phyloP scores from a whole-genome alignment of 225 moss, liverwort and hornwort species.

The Rhytidiadelphus loreus region DNA sequence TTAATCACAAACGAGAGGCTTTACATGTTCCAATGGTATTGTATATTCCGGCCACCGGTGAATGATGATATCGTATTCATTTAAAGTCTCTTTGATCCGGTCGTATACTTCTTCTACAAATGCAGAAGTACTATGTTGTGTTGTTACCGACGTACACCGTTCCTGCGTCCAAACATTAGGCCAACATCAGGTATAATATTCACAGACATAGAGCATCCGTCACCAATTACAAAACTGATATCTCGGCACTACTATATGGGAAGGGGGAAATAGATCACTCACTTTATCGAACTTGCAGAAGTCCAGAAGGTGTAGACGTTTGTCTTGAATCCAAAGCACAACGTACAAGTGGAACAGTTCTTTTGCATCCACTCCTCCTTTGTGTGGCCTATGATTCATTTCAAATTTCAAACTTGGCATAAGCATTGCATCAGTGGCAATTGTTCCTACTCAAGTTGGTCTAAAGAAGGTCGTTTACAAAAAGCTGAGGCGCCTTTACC shows the following conservation, averaged over 20 bases:
- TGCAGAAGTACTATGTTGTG: slow-evolving; percentile 75
- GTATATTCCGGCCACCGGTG: slow-evolving; percentile 98
- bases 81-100: slow-evolving; percentile 78
- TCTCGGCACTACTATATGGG: too few species aligned
- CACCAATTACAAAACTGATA: not conserved
- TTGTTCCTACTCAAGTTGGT: not conserved
- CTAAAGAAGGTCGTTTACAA: not conserved
- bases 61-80: slow-evolving; percentile 80
- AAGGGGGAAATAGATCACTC: not conserved
- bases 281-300: slow-evolving; percentile 97
- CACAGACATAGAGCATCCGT: not conserved
- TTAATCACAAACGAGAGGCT: not conserved
- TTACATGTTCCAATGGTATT: slow-evolving; percentile 74
- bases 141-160: slow-evolving; percentile 73
- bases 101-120: slow-evolving; percentile 99
- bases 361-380: slow-evolving; percentile 85
- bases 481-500: not conserved
- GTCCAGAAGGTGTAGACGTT: slow-evolving; percentile 91
- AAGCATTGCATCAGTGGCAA: not conserved
- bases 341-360: slow-evolving; percentile 92
- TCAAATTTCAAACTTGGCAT: not conserved
- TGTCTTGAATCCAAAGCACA: slow-evolving; percentile 97
- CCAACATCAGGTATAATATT: not conserved
- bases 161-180: slow-evolving; percentile 34
- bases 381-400: slow-evolving; percentile 34